These are phyloP conservation scores for Butyriboletus loyo DNA, from an alignment of 768 basidiomycete species.

Conservation along the genomic window DNA sequence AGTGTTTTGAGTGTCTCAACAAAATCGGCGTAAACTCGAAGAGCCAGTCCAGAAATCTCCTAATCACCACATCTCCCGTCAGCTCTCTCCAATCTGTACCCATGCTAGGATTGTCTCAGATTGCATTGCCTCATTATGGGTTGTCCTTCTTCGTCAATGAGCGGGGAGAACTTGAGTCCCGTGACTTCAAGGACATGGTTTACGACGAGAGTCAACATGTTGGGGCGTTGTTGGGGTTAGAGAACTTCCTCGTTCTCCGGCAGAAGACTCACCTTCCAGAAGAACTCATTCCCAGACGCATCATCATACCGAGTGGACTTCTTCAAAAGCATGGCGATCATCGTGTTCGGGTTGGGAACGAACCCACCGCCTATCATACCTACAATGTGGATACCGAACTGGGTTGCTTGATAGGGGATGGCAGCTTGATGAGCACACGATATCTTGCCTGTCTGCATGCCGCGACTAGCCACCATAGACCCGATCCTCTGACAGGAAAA, in stretches of 20 bases:
- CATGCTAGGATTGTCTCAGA: too few relatives aligned
- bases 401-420: constrained; percentile 20
- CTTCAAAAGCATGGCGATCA: not conserved
- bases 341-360: not conserved
- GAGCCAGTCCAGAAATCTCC: not conserved
- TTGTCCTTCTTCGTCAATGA: constrained; percentile 37
- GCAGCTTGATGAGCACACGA: constrained; percentile 23
- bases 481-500: constrained; percentile 41
- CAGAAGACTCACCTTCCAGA: not conserved
- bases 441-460: constrained; percentile 42
- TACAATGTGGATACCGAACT: not conserved
- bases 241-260: constrained; percentile 28
- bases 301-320: not conserved
- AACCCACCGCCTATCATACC: not conserved
- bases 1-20: too few relatives aligned
- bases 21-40: too few relatives aligned
- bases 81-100: not conserved
- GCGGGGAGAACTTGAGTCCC: constrained; percentile 31
- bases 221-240: constrained; percentile 42
- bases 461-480: constrained; percentile 35
- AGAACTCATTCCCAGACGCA: not conserved
- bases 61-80: constrained; percentile 5
- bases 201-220: constrained; percentile 36
- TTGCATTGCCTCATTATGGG: constrained; percentile 35
- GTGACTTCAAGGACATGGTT: constrained; percentile 37